These are phyloP conservation scores for Phytophthora constricta DNA, from an alignment of 352 stramenopile species.

Conservation along the genomic window DNA sequence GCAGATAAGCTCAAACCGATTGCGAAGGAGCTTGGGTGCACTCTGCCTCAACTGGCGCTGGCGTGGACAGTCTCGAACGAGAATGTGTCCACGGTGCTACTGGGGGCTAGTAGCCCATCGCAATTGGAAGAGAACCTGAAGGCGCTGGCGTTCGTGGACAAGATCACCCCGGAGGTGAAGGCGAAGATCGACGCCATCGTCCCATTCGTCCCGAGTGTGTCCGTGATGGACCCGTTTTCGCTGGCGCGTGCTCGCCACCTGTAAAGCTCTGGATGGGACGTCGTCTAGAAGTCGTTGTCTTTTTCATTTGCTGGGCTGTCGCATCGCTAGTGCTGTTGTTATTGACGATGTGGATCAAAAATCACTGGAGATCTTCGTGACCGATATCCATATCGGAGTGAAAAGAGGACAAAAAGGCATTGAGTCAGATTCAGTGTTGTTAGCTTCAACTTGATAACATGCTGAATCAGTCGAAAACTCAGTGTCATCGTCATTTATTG, in stretches of 20 bases:
- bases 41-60: conserved; percentile 48
- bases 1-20: conserved; percentile 40
- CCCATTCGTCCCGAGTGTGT: neutral
- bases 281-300: no score
- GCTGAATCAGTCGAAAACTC: no score
- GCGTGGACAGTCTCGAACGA: conserved; percentile 55
- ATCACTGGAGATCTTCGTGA: no score
- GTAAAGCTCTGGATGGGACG: no score
- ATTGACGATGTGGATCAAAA: no score
- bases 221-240: neutral
- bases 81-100: conserved; percentile 55
- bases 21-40: conserved; percentile 46
- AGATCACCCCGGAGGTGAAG: conserved; percentile 52
- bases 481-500: no score
- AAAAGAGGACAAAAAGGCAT: no score
- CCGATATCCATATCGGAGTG: no score
- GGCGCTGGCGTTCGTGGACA: conserved; percentile 23
- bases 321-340: no score
- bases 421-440: no score
- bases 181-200: conserved; percentile 47
- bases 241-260: neutral
- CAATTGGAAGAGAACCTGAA: conserved; percentile 19
- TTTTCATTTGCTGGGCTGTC: no score
- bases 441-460: no score
- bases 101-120: conserved; percentile 44